Evolutionary conservation across 495 filamentous ascomycete species (phyloP), one percentile per base, ranked within the genome.

Genomic region (Aspergillus baeticus): DNA sequence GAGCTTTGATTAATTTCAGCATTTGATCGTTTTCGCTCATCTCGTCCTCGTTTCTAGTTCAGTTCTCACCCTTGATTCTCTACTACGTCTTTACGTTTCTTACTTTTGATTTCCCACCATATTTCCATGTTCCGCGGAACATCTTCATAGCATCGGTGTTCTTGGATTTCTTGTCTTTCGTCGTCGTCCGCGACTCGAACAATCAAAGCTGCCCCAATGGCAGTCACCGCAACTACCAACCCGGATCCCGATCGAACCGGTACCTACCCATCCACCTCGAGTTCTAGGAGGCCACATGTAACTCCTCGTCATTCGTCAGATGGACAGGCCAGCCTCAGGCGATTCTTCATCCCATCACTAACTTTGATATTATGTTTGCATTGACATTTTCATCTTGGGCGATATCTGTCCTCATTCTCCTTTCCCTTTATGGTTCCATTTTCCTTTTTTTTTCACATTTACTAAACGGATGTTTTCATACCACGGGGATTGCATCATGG

Each of bases 71-170:
- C 13, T 54, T 35, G 29, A 29, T 41, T 42, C 31, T 1, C 34
- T 35, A 33, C 18, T 54, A 61, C 29, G 39, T 54, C 47, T n/a
- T 29, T 35, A 39, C 37, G 35, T 45, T 35, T 41, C 46, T 35
- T 48, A 17, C 39, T 22, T 21, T 41, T 38, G 56, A 48, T 58
- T 51, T 59, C 21, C 55, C 43, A 39, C 62, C 53, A 47, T 60
- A 60, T 49, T 29, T 60, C 58, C 31, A 62, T 65, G 46, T 55
- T 56, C 31, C 34, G 42, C 35, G 55, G 46, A 58, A 60, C 63
- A 62, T 52, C 52, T 34, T 58, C 48, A 65, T 56, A 50, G 47
- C 58, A 54, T 55, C 54, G 61, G 59, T 53, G 62, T 63, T 55
- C 49, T 58, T 60, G 59, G 59, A 50, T 48, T 41, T 48, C 10